phyloP scores from a whole-genome alignment of 2,329 filamentous ascomycete species.

The Cryphonectria naterciae region DNA sequence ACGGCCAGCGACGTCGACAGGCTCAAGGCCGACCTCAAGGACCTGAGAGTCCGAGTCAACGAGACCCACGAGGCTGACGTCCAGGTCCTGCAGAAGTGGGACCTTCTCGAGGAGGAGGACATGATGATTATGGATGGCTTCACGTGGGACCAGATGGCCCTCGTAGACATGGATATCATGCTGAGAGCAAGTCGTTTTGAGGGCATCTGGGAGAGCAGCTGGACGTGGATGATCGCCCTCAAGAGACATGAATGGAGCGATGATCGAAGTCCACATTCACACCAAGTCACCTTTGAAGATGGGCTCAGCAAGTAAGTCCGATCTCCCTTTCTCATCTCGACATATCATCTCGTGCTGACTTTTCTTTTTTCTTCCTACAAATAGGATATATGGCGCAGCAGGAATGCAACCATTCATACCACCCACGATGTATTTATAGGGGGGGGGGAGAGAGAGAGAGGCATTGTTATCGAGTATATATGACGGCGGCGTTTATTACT shows the following conservation, averaged over 20 bases:
- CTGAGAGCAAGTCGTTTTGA: conserved; percentile 26
- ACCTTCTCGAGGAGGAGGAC: conserved; percentile 24
- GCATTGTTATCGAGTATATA: not conserved
- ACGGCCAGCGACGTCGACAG: conserved; percentile 25
- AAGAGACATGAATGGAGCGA: conserved; percentile 26
- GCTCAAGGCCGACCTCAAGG: conserved; percentile 9
- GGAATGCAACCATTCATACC: conserved; percentile 23
- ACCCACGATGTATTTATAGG: conserved; percentile 22
- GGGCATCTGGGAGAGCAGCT: conserved; percentile 30
- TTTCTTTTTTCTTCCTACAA: no score
- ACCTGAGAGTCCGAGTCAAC: conserved; percentile 17
- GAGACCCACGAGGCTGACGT: conserved; percentile 11
- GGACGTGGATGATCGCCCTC: conserved; percentile 27
- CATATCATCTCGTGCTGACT: no score
- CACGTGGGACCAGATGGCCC: conserved; percentile 29
- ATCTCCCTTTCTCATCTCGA: not conserved
- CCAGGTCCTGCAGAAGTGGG: conserved; percentile 28
- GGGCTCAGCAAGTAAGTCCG: conserved; percentile 19
- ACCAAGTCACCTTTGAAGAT: conserved; percentile 23
- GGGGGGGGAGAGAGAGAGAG: no score
- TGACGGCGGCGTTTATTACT: not conserved
- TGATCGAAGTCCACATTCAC: conserved; percentile 14
- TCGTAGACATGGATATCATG: conserved; percentile 29
- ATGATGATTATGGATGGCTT: conserved; percentile 25
- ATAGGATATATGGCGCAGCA: conserved; percentile 10